phyloP scores from a whole-genome alignment of 805 yeast species.

The Kuraishia ogatae region DNA sequence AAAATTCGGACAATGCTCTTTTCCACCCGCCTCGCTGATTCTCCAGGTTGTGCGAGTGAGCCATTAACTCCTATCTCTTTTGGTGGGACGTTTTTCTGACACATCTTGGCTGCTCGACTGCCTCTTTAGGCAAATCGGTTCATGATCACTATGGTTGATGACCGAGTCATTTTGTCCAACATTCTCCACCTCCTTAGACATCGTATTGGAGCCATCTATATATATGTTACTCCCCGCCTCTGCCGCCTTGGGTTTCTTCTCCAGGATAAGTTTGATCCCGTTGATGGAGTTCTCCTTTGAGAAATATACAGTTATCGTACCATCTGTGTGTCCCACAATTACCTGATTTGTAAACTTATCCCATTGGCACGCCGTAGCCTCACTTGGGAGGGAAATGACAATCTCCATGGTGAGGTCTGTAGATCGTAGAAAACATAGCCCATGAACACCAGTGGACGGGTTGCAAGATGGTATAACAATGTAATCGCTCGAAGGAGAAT shows the following conservation, averaged over 20 bases:
- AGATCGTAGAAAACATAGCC: conserved; percentile 10
- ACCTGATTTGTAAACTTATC: conserved; percentile 14
- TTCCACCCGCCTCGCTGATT: too few relatives aligned
- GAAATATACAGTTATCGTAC: conserved; percentile 10
- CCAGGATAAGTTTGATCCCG: conserved; percentile 12
- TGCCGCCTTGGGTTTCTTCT: conserved; percentile 1
- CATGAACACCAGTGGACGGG: background rate
- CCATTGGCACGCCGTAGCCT: conserved; percentile 14
- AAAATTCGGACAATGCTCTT: too few relatives aligned
- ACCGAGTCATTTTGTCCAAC: background rate
- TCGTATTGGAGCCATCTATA: background rate
- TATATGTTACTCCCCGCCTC: background rate
- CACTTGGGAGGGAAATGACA: background rate
- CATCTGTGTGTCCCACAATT: conserved; percentile 11
- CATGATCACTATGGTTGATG: background rate
- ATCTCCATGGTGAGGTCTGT: conserved; percentile 8
- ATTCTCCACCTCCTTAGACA: background rate
- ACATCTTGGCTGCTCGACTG: too few relatives aligned
- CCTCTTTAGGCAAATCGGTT: too few relatives aligned
- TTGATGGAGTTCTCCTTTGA: conserved; percentile 10
- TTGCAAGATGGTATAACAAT: conserved; percentile 3
- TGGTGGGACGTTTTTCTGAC: too few relatives aligned
- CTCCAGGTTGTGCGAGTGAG: too few relatives aligned
- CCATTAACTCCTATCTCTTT: too few relatives aligned
- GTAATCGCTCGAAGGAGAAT: conserved; percentile 4